These are phyloP conservation scores for Xylaria telfairii DNA, from an alignment of 495 filamentous ascomycete genomes.

Conservation along the genomic window DNA sequence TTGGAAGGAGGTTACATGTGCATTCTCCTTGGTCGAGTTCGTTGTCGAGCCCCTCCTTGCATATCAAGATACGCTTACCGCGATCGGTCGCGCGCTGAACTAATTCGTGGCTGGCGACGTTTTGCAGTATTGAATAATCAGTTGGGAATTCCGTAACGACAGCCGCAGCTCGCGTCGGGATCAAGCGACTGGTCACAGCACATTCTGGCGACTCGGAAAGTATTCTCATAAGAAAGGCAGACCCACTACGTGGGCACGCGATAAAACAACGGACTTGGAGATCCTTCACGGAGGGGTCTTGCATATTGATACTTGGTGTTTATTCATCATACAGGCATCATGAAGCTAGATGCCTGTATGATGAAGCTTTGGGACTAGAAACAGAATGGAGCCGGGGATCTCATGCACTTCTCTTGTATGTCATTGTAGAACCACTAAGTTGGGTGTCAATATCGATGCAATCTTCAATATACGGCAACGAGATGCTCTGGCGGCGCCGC, in stretches of 20 bases:
- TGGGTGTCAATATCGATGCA: background rate
- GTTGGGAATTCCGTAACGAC: background rate
- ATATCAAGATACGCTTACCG: slow-evolving; percentile 17
- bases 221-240: slow-evolving; percentile 14
- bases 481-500: background rate
- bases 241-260: slow-evolving; percentile 13
- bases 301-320: background rate
- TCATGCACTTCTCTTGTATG: too few relatives aligned
- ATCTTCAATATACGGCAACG: background rate
- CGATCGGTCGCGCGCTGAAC: background rate
- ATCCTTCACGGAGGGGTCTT: background rate
- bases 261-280: slow-evolving; percentile 3
- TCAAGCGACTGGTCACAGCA: background rate
- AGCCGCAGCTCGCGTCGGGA: background rate
- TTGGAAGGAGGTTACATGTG: background rate
- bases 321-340: background rate
- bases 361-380: too few relatives aligned
- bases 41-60: slow-evolving; percentile 4
- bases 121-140: slow-evolving; percentile 4
- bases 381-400: too few relatives aligned
- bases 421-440: background rate
- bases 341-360: too few relatives aligned
- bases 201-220: slow-evolving; percentile 16
- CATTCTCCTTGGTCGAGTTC: background rate
- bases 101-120: background rate